Conservation (phyloP, 345 rosid species). For the Punica granatum region DNA sequence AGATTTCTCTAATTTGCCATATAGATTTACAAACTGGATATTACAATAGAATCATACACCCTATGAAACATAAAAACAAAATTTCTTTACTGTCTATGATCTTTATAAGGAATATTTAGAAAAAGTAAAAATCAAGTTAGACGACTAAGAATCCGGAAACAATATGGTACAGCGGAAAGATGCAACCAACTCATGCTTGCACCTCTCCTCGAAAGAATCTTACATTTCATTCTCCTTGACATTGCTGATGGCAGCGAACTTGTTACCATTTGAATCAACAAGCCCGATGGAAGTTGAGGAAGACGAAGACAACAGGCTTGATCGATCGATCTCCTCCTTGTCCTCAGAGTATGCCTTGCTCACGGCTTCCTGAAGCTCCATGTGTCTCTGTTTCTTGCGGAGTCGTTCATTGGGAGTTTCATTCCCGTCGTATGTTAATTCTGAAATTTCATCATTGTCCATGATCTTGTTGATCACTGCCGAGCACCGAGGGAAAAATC, state of each 20-base stretch:
- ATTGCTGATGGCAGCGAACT: neutral
- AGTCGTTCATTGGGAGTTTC: constrained; percentile 43
- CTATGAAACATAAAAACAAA: neutral
- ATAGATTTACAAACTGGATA: neutral
- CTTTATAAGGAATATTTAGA: neutral
- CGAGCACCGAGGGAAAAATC: constrained; percentile 74
- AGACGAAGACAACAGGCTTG: neutral
- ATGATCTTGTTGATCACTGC: constrained; percentile 62
- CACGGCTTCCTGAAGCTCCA: constrained; percentile 52
- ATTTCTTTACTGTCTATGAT: neutral
- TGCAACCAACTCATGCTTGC: neutral
- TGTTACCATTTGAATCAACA: neutral
- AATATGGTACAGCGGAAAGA: neutral
- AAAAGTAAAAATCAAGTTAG: neutral
- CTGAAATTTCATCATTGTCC: constrained; percentile 49
- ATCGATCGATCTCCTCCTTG: constrained; percentile 43
- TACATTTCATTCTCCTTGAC: neutral
- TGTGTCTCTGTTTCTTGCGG: constrained; percentile 45
- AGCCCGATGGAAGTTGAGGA: neutral
- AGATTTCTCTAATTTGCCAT: neutral
- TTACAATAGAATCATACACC: neutral
- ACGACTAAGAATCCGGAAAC: neutral
- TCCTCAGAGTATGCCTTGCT: constrained; percentile 56
- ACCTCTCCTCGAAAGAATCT: neutral
- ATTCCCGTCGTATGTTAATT: constrained; percentile 43